Conservation (phyloP, 1,284 basidiomycete species). For the Apiotrichum gamsii region DNA sequence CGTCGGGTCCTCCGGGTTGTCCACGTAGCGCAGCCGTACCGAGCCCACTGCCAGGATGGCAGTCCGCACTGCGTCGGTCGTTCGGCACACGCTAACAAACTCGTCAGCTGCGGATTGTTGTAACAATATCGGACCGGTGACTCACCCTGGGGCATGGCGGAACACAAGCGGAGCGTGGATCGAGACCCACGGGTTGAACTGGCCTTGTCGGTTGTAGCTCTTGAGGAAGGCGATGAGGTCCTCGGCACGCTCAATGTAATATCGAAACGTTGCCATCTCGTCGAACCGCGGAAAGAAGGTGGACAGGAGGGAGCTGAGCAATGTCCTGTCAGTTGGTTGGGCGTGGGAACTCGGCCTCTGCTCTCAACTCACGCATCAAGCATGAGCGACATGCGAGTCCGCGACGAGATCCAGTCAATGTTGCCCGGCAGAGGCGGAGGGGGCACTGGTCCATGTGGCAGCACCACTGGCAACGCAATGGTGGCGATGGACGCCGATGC, state of each 20-base stretch:
- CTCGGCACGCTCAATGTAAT: conserved; percentile 35
- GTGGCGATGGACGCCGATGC: neutral
- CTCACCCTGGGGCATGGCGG: conserved; percentile 31
- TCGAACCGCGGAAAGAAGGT: conserved; percentile 12
- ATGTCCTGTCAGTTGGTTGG: conserved; percentile 1
- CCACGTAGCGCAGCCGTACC: conserved; percentile 34
- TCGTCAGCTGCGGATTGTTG: neutral
- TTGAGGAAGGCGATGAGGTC: conserved; percentile 40
- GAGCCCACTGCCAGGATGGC: conserved; percentile 39
- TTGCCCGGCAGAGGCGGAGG: neutral
- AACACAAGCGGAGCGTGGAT: conserved; percentile 40
- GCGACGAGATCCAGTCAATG: conserved; percentile 16
- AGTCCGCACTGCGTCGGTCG: conserved; percentile 33
- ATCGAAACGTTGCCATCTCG: conserved; percentile 39
- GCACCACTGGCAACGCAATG: neutral
- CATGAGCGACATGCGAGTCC: conserved; percentile 19
- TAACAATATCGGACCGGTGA: too few species aligned
- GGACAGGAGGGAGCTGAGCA: neutral
- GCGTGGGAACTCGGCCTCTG: neutral
- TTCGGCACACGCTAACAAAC: conserved; percentile 17
- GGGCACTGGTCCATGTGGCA: neutral
- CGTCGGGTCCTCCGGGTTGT: conserved; percentile 25
- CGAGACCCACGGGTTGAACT: conserved; percentile 41
- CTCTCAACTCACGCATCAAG: conserved; percentile 25
- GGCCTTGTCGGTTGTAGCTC: conserved; percentile 14